Percentiles rank a stretch among this genome's conserved stretches.
These are phyloP conservation scores for Tulasnella calospora DNA, from an alignment of 768 basidiomycete species.

Conservation along the genomic window DNA sequence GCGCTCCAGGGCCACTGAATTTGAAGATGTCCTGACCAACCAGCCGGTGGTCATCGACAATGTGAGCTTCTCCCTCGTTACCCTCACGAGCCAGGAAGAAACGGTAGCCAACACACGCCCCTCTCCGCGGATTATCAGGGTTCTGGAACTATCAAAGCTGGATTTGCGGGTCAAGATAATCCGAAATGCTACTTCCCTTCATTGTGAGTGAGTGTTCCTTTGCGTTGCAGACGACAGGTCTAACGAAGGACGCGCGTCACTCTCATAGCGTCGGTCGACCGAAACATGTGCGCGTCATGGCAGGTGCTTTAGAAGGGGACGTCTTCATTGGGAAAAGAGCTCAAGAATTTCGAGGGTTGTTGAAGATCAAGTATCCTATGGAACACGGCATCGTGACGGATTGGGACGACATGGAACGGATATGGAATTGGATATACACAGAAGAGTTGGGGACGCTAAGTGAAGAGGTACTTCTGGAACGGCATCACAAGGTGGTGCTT, in stretches of 20 bases:
- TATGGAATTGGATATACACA: conserved; percentile 97
- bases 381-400: conserved; percentile 98
- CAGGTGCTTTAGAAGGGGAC: conserved; percentile 92
- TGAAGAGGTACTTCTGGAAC: conserved; percentile 68
- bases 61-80: conserved; percentile 34
- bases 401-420: conserved; percentile 99
- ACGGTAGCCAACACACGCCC: not conserved
- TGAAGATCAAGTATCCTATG: conserved; percentile 99
- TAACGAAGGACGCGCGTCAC: not conserved
- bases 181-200: conserved; percentile 99
- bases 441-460: conserved; percentile 93
- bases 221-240: not conserved
- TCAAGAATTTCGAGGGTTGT: conserved; percentile 89
- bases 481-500: not conserved
- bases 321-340: conserved; percentile 93
- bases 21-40: conserved; percentile 92
- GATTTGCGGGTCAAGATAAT: conserved; percentile 97
- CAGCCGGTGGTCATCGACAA: conserved; percentile 99
- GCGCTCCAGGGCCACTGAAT: conserved; percentile 68
- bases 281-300: conserved; percentile 97
- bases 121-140: conserved; percentile 50
- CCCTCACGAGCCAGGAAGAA: not conserved
- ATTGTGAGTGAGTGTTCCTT: conserved; percentile 56
- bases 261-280: conserved; percentile 82
- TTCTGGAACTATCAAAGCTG: conserved; percentile 97